These are phyloP conservation scores for Penicillium sp. DNA, from an alignment of 2,329 filamentous ascomycete species.

Conservation along the genomic window DNA sequence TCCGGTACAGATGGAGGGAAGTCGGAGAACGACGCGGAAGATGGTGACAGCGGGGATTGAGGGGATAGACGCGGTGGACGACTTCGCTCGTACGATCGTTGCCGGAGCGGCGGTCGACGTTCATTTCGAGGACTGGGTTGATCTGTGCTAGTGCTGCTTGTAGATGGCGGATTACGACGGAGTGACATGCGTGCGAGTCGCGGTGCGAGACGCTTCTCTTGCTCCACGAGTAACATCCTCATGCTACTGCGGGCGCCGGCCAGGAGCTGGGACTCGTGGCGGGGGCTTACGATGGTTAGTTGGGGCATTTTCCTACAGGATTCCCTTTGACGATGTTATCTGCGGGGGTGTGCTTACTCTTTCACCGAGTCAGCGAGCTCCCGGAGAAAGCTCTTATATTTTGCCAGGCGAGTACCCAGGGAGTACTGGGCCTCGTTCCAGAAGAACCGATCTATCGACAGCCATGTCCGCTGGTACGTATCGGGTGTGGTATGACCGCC, in stretches of 20 bases:
- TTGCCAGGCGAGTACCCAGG: slow-evolving; percentile 55
- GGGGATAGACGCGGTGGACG: slow-evolving; percentile 38
- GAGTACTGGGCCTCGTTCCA: slow-evolving; percentile 54
- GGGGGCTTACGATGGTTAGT: slow-evolving; percentile 36
- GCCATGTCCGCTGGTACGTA: slow-evolving; percentile 59
- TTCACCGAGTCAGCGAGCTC: slow-evolving; percentile 52
- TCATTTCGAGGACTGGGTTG: slow-evolving; percentile 38
- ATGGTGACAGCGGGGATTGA: slow-evolving; percentile 39
- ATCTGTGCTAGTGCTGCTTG: slow-evolving; percentile 35
- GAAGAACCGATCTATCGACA: slow-evolving; percentile 55
- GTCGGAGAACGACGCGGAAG: slow-evolving; percentile 37
- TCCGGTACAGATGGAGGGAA: slow-evolving; percentile 41
- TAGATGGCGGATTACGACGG: slow-evolving; percentile 33
- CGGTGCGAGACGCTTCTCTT: slow-evolving; percentile 38
- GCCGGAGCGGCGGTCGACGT: slow-evolving; percentile 33
- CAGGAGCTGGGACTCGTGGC: slow-evolving; percentile 36
- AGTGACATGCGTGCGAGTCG: slow-evolving; percentile 37
- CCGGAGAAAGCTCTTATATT: slow-evolving; percentile 58
- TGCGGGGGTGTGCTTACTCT: slow-evolving; percentile 48
- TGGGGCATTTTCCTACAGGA: neutral
- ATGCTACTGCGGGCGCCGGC: slow-evolving; percentile 35
- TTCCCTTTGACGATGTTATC: neutral
- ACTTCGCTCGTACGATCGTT: slow-evolving; percentile 45
- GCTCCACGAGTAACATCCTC: slow-evolving; percentile 36
- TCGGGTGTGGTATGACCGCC: slow-evolving; percentile 32